Evolutionary conservation across 2,329 filamentous ascomycete genomes (phyloP).

Genomic region (Daldinia eschscholtzii): DNA sequence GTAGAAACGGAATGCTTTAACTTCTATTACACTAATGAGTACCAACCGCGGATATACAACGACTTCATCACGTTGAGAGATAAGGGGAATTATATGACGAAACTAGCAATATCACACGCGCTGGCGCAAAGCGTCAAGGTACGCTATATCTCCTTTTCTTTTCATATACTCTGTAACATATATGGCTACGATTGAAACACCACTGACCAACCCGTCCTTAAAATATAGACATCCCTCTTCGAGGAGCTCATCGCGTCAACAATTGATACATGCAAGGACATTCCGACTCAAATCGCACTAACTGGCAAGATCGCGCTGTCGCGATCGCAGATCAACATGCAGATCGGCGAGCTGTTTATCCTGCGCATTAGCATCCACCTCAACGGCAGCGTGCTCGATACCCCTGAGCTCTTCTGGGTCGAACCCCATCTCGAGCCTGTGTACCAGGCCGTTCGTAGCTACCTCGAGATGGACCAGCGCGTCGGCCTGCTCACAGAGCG

Average conservation of each 20-base stretch:
- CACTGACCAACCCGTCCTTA: background rate
- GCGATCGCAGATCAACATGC: constrained; percentile 96
- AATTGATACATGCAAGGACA: constrained; percentile 91
- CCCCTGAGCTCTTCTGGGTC: constrained; percentile 97
- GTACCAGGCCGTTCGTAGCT: constrained; percentile 94
- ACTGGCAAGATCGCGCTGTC: constrained; percentile 93
- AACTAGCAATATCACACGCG: constrained; percentile 95
- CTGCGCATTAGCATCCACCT: constrained; percentile 97
- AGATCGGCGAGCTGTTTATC: constrained; percentile 98
- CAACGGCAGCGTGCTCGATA: constrained; percentile 95
- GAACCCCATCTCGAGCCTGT: constrained; percentile 97
- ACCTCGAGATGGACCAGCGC: constrained; percentile 97
- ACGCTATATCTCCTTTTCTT: constrained; percentile 36
- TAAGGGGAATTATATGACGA: constrained; percentile 98
- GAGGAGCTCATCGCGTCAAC: constrained; percentile 95
- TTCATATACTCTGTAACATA: background rate
- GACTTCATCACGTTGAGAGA: constrained; percentile 97
- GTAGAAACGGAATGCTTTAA: constrained; percentile 97
- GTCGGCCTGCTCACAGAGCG: constrained; percentile 90
- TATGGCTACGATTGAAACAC: background rate
- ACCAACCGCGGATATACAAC: constrained; percentile 98
- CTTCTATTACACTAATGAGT: constrained; percentile 98
- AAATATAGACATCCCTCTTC: constrained; percentile 83
- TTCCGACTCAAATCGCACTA: constrained; percentile 90
- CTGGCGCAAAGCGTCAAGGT: constrained; percentile 95